Base-by-base conservation (phyloP, 2,329 filamentous ascomycete genomes). In the Saccharata proteae region DNA sequence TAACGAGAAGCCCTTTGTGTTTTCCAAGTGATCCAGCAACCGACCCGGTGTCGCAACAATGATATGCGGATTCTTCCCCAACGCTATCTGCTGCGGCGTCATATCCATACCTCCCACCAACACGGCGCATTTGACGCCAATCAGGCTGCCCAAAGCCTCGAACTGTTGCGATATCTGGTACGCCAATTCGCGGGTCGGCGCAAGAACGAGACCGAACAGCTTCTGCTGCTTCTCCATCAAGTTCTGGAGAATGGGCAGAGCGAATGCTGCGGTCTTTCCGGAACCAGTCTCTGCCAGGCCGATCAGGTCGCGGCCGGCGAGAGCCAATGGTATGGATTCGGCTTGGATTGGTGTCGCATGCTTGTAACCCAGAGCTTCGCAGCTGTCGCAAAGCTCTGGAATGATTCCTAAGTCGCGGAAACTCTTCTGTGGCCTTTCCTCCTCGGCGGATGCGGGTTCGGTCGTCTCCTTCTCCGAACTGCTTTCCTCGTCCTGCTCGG, bases 61-160 rank as follows among this genome's bases (percentile, higher is more conserved):
- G 15, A 98, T 77, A 48, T 98, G 90, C 6, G 90, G 90, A 46
- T 88, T 88, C 67, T 93, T 94, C n/a, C 81, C 84, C 1, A 98
- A 70, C 0, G 86, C 80, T 40, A 98, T 92, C 1, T 80, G 61
- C 54, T 98, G 90, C 0, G 82, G 72, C 1, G 94, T 81, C 83
- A 94, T 94, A 42, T 96, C 88, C 67, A 96, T 77, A 25, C 90
- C 90, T 46, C 90, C 90, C 2, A 96, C 82, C 25, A 98, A 75
- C 11, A 88, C 77, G 5, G 82, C 78, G 47, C 77, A 84, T 47
- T 84, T 75, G 21, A 96, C 79, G n/a, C 77, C 80, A 43, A 98
- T 94, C 16, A 85, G 65, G 7, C 81, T 77, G 4, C 88, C 86
- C 1, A 98, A 69, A 0, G 82, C 82, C 50, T 94, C 86, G 43